Evolutionary conservation across 2,329 filamentous ascomycete genomes (phyloP).

Genomic region (Stachybotrys chlorohalonatus): DNA sequence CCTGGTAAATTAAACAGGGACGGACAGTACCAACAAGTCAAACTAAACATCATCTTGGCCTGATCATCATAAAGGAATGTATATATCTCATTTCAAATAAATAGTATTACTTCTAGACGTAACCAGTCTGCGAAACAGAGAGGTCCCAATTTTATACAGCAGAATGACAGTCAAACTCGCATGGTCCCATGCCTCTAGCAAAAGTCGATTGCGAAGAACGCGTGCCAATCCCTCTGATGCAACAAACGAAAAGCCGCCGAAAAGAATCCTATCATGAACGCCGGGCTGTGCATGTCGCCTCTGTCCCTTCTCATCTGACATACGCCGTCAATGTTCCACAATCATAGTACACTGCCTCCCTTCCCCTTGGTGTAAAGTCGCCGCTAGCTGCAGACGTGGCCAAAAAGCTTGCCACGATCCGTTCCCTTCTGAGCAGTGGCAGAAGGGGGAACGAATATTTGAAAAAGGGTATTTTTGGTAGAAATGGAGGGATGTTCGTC

Average conservation of each 20-base stretch:
- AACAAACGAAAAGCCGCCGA: slow-evolving; percentile 4
- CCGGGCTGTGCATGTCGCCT: slow-evolving; percentile 13
- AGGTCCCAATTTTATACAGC: slow-evolving; percentile 1
- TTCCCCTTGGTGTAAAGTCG: not conserved
- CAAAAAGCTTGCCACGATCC: not conserved
- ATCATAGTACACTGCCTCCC: slow-evolving; percentile 10
- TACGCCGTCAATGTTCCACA: slow-evolving; percentile 8
- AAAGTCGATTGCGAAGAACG: not conserved
- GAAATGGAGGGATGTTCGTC: slow-evolving; percentile 1
- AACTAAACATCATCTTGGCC: not conserved
- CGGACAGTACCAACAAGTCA: not conserved
- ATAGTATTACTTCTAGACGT: not conserved
- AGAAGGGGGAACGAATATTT: not conserved
- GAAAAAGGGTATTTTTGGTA: slow-evolving; percentile 1
- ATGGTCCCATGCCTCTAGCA: not conserved
- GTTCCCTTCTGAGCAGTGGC: not conserved
- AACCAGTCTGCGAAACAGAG: not conserved
- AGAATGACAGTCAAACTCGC: not conserved
- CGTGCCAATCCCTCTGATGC: not conserved
- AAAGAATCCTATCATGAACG: slow-evolving; percentile 13
- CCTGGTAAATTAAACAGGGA: too few species aligned
- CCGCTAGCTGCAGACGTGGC: not conserved
- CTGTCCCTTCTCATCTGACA: slow-evolving; percentile 6
- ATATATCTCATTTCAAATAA: not conserved
- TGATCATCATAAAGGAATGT: not conserved